A percentile compares a stretch with the other conserved stretches of the same genome.
phyloP scores from a whole-genome alignment of 2,329 filamentous ascomycete genomes.

The Aspergillus uvarum region DNA sequence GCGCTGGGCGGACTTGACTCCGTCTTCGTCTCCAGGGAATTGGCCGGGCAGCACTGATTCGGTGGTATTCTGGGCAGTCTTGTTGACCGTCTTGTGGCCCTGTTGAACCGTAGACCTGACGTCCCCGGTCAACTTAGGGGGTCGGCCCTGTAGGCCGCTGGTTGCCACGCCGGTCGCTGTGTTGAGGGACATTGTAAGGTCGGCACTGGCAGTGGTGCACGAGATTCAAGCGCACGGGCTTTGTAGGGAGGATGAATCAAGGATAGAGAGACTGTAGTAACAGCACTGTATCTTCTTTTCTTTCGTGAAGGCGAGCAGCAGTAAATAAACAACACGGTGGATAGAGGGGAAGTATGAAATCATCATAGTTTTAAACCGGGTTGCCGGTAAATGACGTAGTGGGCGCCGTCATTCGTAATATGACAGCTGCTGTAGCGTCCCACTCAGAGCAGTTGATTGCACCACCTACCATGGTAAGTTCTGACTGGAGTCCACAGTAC shows the following conservation, averaged over 20 bases:
- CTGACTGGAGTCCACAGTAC: neutral
- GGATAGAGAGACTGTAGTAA: no score
- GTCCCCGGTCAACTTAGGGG: constrained; percentile 19
- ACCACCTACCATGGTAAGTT: neutral
- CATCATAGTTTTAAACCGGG: neutral
- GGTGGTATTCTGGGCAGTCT: constrained; percentile 20
- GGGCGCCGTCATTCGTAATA: neutral
- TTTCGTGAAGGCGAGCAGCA: neutral
- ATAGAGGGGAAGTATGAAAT: neutral
- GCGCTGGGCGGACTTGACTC: neutral
- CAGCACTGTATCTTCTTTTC: neutral
- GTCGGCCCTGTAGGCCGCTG: constrained; percentile 10
- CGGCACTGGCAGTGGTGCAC: neutral
- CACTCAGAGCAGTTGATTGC: neutral
- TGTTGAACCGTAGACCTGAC: constrained; percentile 15
- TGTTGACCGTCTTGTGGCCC: constrained; percentile 16
- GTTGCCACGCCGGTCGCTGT: constrained; percentile 18
- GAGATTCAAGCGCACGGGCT: neutral
- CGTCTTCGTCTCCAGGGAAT: constrained; percentile 26
- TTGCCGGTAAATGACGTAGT: neutral
- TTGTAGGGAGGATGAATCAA: no score
- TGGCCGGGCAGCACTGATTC: constrained; percentile 27
- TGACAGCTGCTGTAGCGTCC: neutral
- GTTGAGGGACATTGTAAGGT: constrained; percentile 27
- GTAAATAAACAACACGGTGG: neutral